Conservation (phyloP, 2,329 filamentous ascomycete species). For the Metarhizium sp. region DNA sequence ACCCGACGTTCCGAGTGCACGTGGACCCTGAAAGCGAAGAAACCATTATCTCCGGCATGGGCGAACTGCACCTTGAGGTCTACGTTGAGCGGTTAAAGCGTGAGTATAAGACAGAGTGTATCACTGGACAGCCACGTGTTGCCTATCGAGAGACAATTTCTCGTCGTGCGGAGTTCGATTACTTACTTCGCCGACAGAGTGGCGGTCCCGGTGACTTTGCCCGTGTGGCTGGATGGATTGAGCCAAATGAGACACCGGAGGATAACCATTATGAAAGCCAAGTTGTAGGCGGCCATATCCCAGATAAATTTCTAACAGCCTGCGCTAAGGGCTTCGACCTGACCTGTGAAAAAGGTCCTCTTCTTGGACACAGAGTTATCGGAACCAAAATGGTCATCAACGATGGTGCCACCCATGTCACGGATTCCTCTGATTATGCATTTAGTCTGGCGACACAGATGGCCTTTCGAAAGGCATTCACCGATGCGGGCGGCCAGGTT, state of each 20-base stretch:
- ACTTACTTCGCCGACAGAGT: constrained; percentile 87
- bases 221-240: constrained; percentile 83
- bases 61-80: constrained; percentile 91
- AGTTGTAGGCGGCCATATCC: constrained; percentile 81
- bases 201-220: constrained; percentile 95
- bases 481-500: constrained; percentile 68
- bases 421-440: constrained; percentile 92
- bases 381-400: constrained; percentile 87
- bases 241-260: constrained; percentile 65
- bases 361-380: constrained; percentile 88
- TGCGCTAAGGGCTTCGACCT: constrained; percentile 91
- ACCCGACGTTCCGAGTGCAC: constrained; percentile 92
- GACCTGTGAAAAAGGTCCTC: constrained; percentile 75
- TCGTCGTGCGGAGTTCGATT: constrained; percentile 74
- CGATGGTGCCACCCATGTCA: constrained; percentile 94
- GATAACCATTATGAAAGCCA: constrained; percentile 80
- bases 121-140: constrained; percentile 93
- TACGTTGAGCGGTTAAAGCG: constrained; percentile 95
- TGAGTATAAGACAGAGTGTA: constrained; percentile 93
- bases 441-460: constrained; percentile 94
- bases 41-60: constrained; percentile 98
- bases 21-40: constrained; percentile 89
- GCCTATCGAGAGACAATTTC: constrained; percentile 94
- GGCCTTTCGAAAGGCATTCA: constrained; percentile 92
- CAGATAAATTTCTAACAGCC: constrained; percentile 90